A percentile compares a stretch with the other conserved stretches of the same genome.
Conservation (phyloP, 2,329 filamentous ascomycete species). For the Ophiocordyceps robertsii region DNA sequence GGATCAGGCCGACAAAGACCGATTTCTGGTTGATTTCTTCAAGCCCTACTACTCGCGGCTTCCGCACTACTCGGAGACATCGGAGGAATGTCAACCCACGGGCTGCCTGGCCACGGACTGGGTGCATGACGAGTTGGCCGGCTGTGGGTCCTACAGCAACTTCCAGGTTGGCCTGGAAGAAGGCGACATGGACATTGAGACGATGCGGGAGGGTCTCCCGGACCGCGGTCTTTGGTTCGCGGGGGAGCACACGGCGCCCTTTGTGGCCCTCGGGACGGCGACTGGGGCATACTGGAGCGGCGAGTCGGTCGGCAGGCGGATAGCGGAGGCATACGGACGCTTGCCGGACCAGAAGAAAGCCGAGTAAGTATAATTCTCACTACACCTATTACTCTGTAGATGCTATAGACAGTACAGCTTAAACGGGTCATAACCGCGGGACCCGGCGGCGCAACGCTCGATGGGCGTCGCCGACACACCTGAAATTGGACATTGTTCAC, state of each 20-base stretch:
- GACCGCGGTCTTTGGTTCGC: constrained; percentile 69
- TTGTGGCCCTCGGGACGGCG: constrained; percentile 75
- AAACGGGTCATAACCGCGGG: background rate
- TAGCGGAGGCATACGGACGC: constrained; percentile 38
- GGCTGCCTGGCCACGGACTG: constrained; percentile 60
- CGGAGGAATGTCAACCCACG: constrained; percentile 46
- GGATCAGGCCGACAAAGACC: constrained; percentile 32
- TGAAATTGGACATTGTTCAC: no score
- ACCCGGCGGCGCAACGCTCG: no score
- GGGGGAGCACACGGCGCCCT: constrained; percentile 82
- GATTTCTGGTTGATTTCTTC: constrained; percentile 53
- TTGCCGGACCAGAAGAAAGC: background rate
- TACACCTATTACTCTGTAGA: background rate
- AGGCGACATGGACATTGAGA: constrained; percentile 59
- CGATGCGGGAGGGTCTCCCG: constrained; percentile 48
- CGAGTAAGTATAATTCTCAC: background rate
- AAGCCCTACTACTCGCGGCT: constrained; percentile 65
- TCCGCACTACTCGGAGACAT: constrained; percentile 45
- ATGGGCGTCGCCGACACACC: no score
- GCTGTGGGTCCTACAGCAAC: constrained; percentile 73
- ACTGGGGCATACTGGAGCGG: constrained; percentile 91
- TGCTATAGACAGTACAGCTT: background rate
- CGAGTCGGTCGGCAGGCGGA: constrained; percentile 57
- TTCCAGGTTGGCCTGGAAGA: constrained; percentile 64
- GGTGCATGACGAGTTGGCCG: constrained; percentile 66